Evolutionary conservation across 768 basidiomycete genomes (phyloP).

Genomic region (Russula griseocarnosa): DNA sequence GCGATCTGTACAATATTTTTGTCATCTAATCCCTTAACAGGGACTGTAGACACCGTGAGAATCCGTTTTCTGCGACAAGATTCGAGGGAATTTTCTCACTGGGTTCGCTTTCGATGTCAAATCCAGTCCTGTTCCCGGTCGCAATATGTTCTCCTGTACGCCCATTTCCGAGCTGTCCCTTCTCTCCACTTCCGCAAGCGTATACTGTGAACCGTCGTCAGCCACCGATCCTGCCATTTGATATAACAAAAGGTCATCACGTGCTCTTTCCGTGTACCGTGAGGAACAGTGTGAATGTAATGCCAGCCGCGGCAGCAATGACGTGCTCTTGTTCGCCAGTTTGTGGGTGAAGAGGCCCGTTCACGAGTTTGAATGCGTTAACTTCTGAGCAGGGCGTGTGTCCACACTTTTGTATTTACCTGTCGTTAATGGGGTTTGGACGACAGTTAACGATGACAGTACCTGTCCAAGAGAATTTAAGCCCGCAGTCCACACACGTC

Average conservation of each 20-base stretch:
- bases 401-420: constrained; percentile 18
- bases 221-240: constrained; percentile 2
- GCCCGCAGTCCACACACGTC: constrained; percentile 80
- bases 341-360: constrained; percentile 41
- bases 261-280: constrained; percentile 77
- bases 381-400: constrained; percentile 51
- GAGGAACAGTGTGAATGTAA: constrained; percentile 79
- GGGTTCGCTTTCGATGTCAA: constrained; percentile 70
- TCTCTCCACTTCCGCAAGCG: constrained; percentile 86
- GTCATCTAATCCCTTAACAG: constrained; percentile 69
- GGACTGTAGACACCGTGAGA: constrained; percentile 44
- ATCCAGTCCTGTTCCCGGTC: constrained; percentile 79
- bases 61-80: constrained; percentile 10
- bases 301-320: constrained; percentile 72
- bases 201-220: constrained; percentile 51
- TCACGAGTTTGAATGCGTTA: constrained; percentile 57
- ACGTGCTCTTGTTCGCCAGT: constrained; percentile 61
- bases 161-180: constrained; percentile 91
- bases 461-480: constrained; percentile 81
- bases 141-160: constrained; percentile 89
- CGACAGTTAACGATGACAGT: constrained; percentile 10
- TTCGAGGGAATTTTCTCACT: constrained; percentile 39
- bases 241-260: constrained; percentile 23
- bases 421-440: neutral
- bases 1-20: constrained; percentile 78